Conservation (phyloP, 371 early-diverging fungal species). For the Globomyces sp. region DNA sequence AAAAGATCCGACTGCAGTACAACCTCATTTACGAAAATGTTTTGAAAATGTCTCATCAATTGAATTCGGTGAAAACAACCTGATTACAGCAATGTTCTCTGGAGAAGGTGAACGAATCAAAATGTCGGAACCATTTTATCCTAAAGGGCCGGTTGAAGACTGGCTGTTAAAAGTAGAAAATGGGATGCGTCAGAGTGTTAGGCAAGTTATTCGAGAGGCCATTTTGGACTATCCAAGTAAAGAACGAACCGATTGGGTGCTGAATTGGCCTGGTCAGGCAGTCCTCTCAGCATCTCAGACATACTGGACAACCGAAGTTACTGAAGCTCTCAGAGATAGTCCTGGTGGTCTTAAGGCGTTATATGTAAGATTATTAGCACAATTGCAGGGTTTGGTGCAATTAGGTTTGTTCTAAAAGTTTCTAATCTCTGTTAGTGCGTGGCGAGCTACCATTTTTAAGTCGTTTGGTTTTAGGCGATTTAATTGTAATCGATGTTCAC, state of each 20-base stretch:
- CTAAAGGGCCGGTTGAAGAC: constrained; percentile 55
- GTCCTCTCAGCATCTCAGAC: constrained; percentile 53
- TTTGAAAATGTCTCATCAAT: constrained; percentile 57
- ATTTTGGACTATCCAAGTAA: constrained; percentile 39
- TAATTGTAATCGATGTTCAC: constrained; percentile 61
- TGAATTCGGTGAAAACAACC: constrained; percentile 46
- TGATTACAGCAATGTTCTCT: constrained; percentile 53
- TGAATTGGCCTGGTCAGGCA: constrained; percentile 56
- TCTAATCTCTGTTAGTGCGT: constrained; percentile 37
- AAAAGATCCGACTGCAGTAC: constrained; percentile 59
- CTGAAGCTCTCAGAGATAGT: constrained; percentile 49
- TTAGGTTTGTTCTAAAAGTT: too few species aligned
- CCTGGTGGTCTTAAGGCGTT: constrained; percentile 38
- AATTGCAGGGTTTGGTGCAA: constrained; percentile 53
- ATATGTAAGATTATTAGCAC: constrained; percentile 35
- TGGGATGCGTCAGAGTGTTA: constrained; percentile 53
- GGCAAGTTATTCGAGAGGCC: constrained; percentile 49
- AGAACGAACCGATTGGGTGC: constrained; percentile 51
- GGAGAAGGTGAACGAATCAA: constrained; percentile 55
- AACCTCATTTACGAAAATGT: constrained; percentile 60
- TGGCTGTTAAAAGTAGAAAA: constrained; percentile 58
- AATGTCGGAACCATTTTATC: constrained; percentile 51
- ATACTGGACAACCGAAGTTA: constrained; percentile 57
- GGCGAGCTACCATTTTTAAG: constrained; percentile 52
- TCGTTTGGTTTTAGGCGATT: constrained; percentile 50